A percentile compares a stretch with the other conserved stretches of the same genome.
Evolutionary conservation across 352 stramenopile species (phyloP).

Genomic region (Lagenidium sp.): DNA sequence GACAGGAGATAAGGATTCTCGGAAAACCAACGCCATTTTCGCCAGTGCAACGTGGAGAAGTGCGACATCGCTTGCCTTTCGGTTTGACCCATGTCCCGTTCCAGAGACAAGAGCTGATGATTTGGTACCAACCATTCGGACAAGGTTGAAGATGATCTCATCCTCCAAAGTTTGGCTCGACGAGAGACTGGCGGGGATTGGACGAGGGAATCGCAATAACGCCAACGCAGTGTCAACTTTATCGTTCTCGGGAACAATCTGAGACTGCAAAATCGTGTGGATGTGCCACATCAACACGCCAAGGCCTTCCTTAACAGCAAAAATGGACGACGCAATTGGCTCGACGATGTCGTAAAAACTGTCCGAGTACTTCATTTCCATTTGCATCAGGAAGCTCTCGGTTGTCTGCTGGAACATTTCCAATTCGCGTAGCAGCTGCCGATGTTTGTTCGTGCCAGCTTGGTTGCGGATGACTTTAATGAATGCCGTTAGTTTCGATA

Average conservation of each 20-base stretch:
- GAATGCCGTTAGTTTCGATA: conserved; percentile 46
- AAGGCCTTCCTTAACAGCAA: conserved; percentile 82
- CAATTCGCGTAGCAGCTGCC: conserved; percentile 70
- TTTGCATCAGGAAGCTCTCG: conserved; percentile 61
- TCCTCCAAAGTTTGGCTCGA: neutral
- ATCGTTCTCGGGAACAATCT: conserved; percentile 25
- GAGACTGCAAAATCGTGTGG: conserved; percentile 40
- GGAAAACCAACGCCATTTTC: conserved; percentile 40
- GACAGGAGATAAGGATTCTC: conserved; percentile 1
- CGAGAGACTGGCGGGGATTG: conserved; percentile 2
- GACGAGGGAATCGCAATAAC: conserved; percentile 65
- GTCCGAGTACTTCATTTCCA: conserved; percentile 57
- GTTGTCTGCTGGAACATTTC: conserved; percentile 88
- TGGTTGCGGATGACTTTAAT: conserved; percentile 26
- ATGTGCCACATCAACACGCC: conserved; percentile 59
- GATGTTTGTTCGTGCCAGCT: conserved; percentile 39
- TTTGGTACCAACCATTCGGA: conserved; percentile 14
- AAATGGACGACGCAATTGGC: conserved; percentile 64
- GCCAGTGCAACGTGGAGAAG: conserved; percentile 57
- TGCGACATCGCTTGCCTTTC: conserved; percentile 54
- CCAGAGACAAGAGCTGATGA: conserved; percentile 5
- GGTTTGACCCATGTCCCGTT: conserved; percentile 13
- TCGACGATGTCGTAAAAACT: conserved; percentile 83
- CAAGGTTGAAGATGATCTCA: conserved; percentile 11
- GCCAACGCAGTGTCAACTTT: conserved; percentile 43